Base-by-base conservation (phyloP, 805 yeast species). In the Zygoascus biomembranicola region DNA sequence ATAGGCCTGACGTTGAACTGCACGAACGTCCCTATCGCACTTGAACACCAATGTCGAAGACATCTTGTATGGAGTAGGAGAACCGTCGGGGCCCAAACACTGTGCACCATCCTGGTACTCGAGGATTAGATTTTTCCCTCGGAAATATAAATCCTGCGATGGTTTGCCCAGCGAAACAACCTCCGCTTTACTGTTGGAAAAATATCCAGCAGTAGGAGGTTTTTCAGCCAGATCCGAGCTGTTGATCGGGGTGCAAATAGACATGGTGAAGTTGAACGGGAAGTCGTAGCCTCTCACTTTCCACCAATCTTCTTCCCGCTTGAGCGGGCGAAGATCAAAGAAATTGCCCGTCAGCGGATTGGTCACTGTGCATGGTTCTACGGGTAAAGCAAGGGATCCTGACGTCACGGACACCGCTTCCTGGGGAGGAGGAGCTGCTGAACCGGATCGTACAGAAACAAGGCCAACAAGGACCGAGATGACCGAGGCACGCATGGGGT, bases 51-150 rank as follows among this genome's bases (percentile, higher is more conserved):
- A 64, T 2, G 87, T 66, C 0, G 95, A 78, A 2, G 90, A 80
- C 61, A 78, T 84, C 49, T 80, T 72, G 47, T 77, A 55, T 39
- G 73, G 76, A 1, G 62, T 57, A 5, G 18, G 18, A 49, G 74
- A 68, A 0, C 85, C 84, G 54, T 76, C 73, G 19, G 77, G 71
- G 37, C 48, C 57, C 4, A 32, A 19, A 61, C 73, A 69, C 14
- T 60, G 63, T 5, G 67, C 79, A 1, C 96, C 96, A 62, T 80
- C 77, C 41, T 72, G 76, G 67, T 90, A 90, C 43, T 82, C 83
- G 57, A 89, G 66, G 1, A 84, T 77, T 55, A 90, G 64, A 62
- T 85, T 85, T 53, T 81, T 77, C 2, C 95, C 95, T 56, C 87
- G 72, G 61, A 86, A 82, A 19, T 72, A 73, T 2, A 95, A 95